Base-by-base conservation (phyloP, 768 basidiomycete genomes). In the Multifurca ochricompacta region DNA sequence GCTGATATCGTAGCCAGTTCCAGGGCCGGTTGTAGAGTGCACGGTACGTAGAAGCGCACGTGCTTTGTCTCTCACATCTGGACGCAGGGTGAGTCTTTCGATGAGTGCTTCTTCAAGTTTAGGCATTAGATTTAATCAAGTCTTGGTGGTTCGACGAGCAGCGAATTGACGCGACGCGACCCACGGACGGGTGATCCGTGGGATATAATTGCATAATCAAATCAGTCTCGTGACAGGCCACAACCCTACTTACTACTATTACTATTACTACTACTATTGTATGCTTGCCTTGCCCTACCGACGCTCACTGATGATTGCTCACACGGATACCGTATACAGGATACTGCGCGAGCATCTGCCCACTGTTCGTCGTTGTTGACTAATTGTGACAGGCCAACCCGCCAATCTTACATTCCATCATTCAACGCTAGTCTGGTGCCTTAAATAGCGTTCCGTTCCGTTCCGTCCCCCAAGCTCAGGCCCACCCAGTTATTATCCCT, bases 1-100 rank as follows among this genome's bases (percentile, higher is more conserved):
- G 3, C 73, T 70, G 3, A 79, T 55, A 18, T 74, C 69, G 49
- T 70, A 70, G 6, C 80, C 80, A 7, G 78, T 76, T n/a, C 79
- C 78, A 14, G 70, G 73, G 2, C 65, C 70, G 13, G 78, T 80
- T 58, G 69, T 75, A 4, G 69, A 60, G 41, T 69, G 66, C 1
- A 73, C 75, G 3, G 66, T 54, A 11, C 70, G 67, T 2, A 76
- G 48, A 5, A 79, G 59, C 0, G 55, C 56, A 16, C 62, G 66
- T 1, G 76, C 69, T 50, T 66, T 60, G 3, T 62, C 54, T 2
- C 70, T 50, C 4, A 74, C 75, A 36, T 75, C 73, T 46, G 41
- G 40, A 18, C 53, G 60, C 14, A 23, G 18, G 2, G 52, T 48
- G 41, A 61, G 47, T 16, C 25, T 52, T 13, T 52, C 51, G n/a